Evolutionary conservation across 1,284 basidiomycete species (phyloP), one percentile per base, ranked within the genome.

Genomic region (Tilletia walkeri): DNA sequence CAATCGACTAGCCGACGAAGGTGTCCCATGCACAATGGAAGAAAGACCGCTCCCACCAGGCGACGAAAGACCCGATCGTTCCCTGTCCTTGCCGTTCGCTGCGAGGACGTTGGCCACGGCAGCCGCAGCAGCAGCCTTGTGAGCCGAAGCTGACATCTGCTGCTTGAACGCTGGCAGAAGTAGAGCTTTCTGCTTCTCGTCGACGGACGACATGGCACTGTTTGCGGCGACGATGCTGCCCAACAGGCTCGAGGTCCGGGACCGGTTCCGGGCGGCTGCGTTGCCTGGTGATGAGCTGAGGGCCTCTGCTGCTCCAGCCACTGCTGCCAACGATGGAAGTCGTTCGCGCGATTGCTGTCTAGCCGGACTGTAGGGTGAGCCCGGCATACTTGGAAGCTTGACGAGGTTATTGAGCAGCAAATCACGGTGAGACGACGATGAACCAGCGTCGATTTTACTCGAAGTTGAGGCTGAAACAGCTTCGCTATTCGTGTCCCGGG

Each of bases 161-260:
- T 66, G 65, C 41, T 49, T 66, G 65, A 66, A 66, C 10, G 65
- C 65, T 30, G 65, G 56, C 38, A 68, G 54, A 49, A 67, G 34
- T 14, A 50, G 20, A 5, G 53, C 67, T 45, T 68, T 68, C 16
- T 68, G 67, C 34, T 36, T 50, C 56, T 68, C 67, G 54, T 68
- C 67, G 36, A 68, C 67, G 10, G 24, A 24, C 24, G n/a, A 16
- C 66, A 67, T 67, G 14, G 66, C 66, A 24, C 41, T 24, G 39
- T 67, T 67, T 24, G 66, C 66, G 1, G 20, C 39, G 14, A 45
- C 66, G 6, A 16, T 16, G 65, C 47, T 36, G 41, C 47, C 20
- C 41, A 67, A 34, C 41, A 63, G 59, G 39, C 59, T 50, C 16
- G 66, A 53, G 18, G 48, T 50, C n/a, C 47, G 47, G 24, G 49